phyloP scores from a whole-genome alignment of 2,329 filamentous ascomycete species.

The Sphaerulina vaccinii region DNA sequence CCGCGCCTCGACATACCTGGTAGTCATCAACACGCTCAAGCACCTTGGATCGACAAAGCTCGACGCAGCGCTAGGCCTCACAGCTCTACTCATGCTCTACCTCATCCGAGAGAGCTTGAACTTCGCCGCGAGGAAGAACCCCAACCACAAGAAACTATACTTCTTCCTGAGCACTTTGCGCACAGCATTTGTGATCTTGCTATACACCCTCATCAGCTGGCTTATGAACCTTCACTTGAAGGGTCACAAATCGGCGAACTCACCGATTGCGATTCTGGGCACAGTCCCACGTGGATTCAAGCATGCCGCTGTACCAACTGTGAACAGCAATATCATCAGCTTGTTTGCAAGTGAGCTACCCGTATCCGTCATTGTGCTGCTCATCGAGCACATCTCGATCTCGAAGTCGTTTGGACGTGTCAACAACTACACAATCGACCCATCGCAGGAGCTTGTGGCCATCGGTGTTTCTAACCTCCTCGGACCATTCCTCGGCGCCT shows the following conservation, averaged over 20 bases:
- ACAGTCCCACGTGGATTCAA: slow-evolving; percentile 82
- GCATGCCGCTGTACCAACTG: slow-evolving; percentile 68
- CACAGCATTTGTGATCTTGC: slow-evolving; percentile 84
- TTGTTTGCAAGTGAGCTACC: slow-evolving; percentile 73
- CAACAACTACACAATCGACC: slow-evolving; percentile 94
- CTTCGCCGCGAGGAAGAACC: slow-evolving; percentile 65
- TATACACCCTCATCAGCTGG: slow-evolving; percentile 91
- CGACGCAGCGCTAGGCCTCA: slow-evolving; percentile 88
- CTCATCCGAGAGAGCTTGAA: slow-evolving; percentile 67
- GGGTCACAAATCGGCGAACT: slow-evolving; percentile 34
- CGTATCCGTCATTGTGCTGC: slow-evolving; percentile 83
- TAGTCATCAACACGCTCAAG: slow-evolving; percentile 80
- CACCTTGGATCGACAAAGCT: slow-evolving; percentile 64
- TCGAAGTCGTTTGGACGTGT: slow-evolving; percentile 94
- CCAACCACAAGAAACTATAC: slow-evolving; percentile 67
- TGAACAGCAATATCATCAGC: slow-evolving; percentile 66
- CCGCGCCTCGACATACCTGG: slow-evolving; percentile 73
- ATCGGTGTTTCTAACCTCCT: slow-evolving; percentile 89
- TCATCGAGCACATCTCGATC: slow-evolving; percentile 96
- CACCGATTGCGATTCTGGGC: slow-evolving; percentile 71
- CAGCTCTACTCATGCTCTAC: slow-evolving; percentile 75
- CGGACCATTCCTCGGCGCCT: slow-evolving; percentile 87
- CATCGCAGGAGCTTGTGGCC: slow-evolving; percentile 92
- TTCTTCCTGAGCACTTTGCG: slow-evolving; percentile 92
- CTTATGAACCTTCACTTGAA: slow-evolving; percentile 68